Evolutionary conservation across 2,329 filamentous ascomycete genomes (phyloP).

Genomic region (Epichloe uncinata): DNA sequence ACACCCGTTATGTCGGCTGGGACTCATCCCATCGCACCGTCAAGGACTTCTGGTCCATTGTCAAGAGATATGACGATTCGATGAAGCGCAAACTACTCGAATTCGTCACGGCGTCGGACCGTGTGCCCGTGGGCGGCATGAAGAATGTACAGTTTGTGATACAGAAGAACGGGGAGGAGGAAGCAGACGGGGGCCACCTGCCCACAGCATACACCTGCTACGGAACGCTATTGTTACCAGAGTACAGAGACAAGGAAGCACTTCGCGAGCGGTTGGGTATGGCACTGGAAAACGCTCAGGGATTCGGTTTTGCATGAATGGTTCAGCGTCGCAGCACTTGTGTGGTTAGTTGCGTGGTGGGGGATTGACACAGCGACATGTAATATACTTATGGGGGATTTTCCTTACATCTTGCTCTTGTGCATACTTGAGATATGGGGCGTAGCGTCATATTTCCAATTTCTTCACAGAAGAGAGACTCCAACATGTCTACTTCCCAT

Average conservation of each 20-base stretch:
- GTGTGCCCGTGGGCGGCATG: slow-evolving; percentile 78
- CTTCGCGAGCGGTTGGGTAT: slow-evolving; percentile 64
- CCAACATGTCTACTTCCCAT: too few relatives aligned
- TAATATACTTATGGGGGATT: neutral
- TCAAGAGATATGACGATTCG: slow-evolving; percentile 50
- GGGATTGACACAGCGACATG: neutral
- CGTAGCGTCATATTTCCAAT: too few relatives aligned
- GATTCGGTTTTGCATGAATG: slow-evolving; percentile 67
- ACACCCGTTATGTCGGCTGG: slow-evolving; percentile 73
- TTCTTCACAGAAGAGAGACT: too few relatives aligned
- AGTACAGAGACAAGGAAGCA: slow-evolving; percentile 60
- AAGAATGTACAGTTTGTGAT: slow-evolving; percentile 73
- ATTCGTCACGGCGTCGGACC: slow-evolving; percentile 88
- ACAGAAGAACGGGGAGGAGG: slow-evolving; percentile 58
- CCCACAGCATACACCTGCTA: slow-evolving; percentile 92
- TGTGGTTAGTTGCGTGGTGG: neutral
- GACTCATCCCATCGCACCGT: slow-evolving; percentile 56
- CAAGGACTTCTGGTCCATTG: slow-evolving; percentile 71
- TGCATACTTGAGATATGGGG: too few relatives aligned
- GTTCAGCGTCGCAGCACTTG: neutral
- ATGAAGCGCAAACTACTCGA: slow-evolving; percentile 71
- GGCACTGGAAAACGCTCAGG: slow-evolving; percentile 76
- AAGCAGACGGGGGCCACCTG: slow-evolving; percentile 41
- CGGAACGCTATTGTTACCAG: slow-evolving; percentile 71
- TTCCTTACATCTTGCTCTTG: neutral